Evolutionary conservation across 345 rosid species (phyloP), one percentile per base, ranked within the genome.

Genomic region (Salix brachista): DNA sequence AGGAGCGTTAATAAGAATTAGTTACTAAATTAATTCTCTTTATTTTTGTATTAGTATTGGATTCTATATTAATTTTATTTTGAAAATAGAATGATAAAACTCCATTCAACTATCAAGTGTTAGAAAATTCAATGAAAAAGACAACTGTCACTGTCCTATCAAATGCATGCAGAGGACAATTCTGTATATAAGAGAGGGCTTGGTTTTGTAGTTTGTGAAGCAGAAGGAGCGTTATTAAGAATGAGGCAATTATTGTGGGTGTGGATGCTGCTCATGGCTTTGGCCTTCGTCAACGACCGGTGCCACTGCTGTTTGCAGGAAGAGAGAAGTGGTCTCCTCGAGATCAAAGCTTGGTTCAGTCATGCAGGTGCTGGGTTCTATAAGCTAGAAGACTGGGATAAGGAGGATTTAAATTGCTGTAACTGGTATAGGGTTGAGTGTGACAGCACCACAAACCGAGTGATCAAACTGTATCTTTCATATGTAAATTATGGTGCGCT

Each of bases 401-500:
- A 2, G 3, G 4, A 65, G 8, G 7, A 32, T 65, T 3, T 3
- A 14, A 8, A 65, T 8, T 65, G 69, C n/a, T 65, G 69, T 16
- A 65, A 65, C 21, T 65, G 42, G 69, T 5, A 0, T 8, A 1
- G 2, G 32, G 41, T 65, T 65, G n/a, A 0, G n/a, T 65, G 69
- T 3, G 34, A 65, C 39, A 28, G 1, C n/a, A 14, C 69, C 17
- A 30, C 69, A 25, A 16, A 30, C 14, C 37, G 42, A 65, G 42
- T 65, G 39, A 30, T 14, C 17, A 9, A 17, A 11, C 39, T 65
- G 0, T 0, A 65, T 32, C 41, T 65, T 32, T 13, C 2, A 0
- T 0, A 0, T 0, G 1, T 32, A 25, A 64, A 32, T 37, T 6
- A 1, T n/a, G n/a, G n/a, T n/a, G n/a, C n/a, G n/a, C n/a, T n/a